Evolutionary conservation across 2,329 filamentous ascomycete genomes (phyloP), one percentile per base, ranked within the genome.

Genomic region (Phyllosticta citribraziliensis): DNA sequence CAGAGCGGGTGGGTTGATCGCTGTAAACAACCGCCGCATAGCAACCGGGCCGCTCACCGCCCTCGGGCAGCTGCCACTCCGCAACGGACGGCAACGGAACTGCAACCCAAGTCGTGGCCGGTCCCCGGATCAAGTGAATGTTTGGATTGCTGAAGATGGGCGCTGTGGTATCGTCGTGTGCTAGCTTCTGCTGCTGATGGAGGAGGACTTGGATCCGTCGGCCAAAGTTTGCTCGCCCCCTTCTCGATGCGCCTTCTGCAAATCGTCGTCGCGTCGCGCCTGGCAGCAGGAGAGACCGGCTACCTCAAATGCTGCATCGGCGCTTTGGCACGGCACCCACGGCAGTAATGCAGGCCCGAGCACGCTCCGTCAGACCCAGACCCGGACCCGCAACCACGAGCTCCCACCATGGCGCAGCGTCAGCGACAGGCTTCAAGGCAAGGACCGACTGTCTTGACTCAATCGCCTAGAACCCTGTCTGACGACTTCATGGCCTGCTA

Each of bases 351-450:
- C 35, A 40, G 40, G 40, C n/a, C 40, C 40, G 40, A 47, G 40
- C 40, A 47, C 27, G 27, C 56, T 27, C 57, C 57, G 33, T 53
- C 55, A 60, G 35, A 19, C 22, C 22, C 22, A 22, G 22, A 22
- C 22, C 22, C 22, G 22, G 22, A 22, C 58, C 58, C 40, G 58
- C 55, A 60, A 25, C 20, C 52, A 52, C 58, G 55, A 54, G 58
- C 58, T 52, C 58, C 53, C 53, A 60, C 58, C 52, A 53, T 53
- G 52, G 24, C 52, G 52, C 52, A 53, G 52, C 24, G 52, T 22
- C 52, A 53, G 20, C 20, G 52, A 12, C 24, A 27, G 20, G 19
- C 52, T 40, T 40, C 35, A 40, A 40, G 35, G 35, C 35, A 40
- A 47, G 14, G 40, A 30, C 22, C 22, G 35, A 12, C 40, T 47